phyloP scores from a whole-genome alignment of 2,329 filamentous ascomycete species.

The Cladosporium sp. region DNA sequence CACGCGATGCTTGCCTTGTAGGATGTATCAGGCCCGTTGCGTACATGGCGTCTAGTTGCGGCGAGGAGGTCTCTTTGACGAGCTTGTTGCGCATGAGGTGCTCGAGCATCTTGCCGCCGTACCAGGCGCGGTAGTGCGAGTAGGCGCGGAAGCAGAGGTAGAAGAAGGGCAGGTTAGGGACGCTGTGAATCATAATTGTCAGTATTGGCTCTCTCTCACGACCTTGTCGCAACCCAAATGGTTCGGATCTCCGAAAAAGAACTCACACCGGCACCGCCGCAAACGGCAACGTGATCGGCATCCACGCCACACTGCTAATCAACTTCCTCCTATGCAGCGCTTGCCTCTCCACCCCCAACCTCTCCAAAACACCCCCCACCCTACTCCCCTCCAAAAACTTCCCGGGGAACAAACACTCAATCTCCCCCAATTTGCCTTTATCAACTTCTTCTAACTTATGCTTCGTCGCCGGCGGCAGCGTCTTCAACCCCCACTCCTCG shows the following conservation, averaged over 20 bases:
- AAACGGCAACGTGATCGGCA: constrained; percentile 82
- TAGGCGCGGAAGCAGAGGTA: constrained; percentile 89
- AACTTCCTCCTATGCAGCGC: constrained; percentile 73
- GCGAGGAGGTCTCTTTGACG: constrained; percentile 65
- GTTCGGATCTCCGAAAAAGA: neutral
- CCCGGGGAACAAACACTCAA: constrained; percentile 64
- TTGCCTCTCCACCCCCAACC: constrained; percentile 78
- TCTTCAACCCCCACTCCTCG: constrained; percentile 98
- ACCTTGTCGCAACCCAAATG: too few relatives aligned
- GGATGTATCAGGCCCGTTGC: constrained; percentile 52
- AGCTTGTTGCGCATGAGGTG: constrained; percentile 77
- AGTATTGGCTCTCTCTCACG: neutral
- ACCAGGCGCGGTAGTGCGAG: constrained; percentile 86
- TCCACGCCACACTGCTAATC: constrained; percentile 77
- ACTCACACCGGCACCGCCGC: constrained; percentile 81
- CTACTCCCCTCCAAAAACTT: constrained; percentile 62
- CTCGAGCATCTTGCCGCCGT: constrained; percentile 80
- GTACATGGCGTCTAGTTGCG: constrained; percentile 75
- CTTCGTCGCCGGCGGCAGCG: constrained; percentile 77
- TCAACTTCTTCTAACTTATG: constrained; percentile 66
- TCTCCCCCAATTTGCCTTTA: constrained; percentile 57
- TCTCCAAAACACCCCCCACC: constrained; percentile 59
- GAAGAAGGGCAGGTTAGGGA: constrained; percentile 96
- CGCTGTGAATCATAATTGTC: constrained; percentile 49
- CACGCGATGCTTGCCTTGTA: constrained; percentile 43